These are phyloP conservation scores for Schizophyllum commune DNA, from an alignment of 1,284 basidiomycete genomes.

Conservation along the genomic window DNA sequence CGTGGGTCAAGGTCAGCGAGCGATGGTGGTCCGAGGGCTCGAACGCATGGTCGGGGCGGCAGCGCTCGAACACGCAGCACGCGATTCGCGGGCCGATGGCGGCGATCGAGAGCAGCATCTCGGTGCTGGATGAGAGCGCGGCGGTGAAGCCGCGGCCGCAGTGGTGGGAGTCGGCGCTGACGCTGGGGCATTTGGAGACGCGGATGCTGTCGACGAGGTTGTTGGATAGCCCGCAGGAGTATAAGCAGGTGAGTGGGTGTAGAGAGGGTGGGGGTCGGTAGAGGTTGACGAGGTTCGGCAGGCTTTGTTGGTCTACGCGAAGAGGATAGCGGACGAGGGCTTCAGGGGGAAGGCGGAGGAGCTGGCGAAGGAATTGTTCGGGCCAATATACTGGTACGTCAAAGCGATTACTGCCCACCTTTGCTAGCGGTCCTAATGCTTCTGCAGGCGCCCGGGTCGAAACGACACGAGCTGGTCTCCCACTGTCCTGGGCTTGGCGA, in stretches of 20 bases:
- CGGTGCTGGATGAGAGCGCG: conserved; percentile 29
- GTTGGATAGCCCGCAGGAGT: conserved; percentile 78
- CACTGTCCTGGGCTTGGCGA: conserved; percentile 57
- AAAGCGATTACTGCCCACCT: no score
- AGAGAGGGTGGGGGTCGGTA: no score
- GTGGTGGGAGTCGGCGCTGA: conserved; percentile 76
- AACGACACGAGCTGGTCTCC: conserved; percentile 59
- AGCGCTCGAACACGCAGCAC: conserved; percentile 32
- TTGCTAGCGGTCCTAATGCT: no score
- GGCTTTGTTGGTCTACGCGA: conserved; percentile 69
- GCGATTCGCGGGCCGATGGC: conserved; percentile 45
- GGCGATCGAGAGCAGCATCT: conserved; percentile 46
- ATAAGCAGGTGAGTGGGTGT: conserved; percentile 35
- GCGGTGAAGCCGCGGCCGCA: conserved; percentile 43
- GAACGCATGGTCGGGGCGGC: conserved; percentile 70
- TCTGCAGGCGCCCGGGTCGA: conserved; percentile 56
- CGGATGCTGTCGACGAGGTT: conserved; percentile 64
- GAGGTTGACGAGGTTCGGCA: conserved; percentile 20
- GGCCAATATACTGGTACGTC: conserved; percentile 77
- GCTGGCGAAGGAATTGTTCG: conserved; percentile 78
- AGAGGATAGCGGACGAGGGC: conserved; percentile 78
- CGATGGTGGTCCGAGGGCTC: conserved; percentile 77
- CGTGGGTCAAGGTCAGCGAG: conserved; percentile 72
- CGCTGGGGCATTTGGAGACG: conserved; percentile 80
- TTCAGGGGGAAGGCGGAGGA: conserved; percentile 84